Evolutionary conservation across 176 grass and related monocot species (phyloP).

Genomic region (Hsuehochloa calcarea): DNA sequence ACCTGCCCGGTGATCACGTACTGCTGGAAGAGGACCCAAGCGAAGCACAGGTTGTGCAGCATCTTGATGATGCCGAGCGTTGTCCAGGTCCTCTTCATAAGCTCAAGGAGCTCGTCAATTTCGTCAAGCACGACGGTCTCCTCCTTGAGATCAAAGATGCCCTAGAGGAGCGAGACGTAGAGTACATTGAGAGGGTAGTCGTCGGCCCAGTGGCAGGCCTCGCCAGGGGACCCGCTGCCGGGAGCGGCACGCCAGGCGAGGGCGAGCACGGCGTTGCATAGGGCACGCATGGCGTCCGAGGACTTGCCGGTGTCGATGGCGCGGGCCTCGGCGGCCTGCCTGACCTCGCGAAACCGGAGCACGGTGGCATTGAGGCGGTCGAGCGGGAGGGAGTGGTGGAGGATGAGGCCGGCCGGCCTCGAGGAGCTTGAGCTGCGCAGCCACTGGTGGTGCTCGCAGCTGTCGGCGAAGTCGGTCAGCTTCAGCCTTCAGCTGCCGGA

Average conservation of each 20-base stretch:
- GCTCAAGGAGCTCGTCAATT: constrained; percentile 84
- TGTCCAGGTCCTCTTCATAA: constrained; percentile 82
- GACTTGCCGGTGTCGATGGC: constrained; percentile 85
- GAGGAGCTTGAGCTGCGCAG: constrained; percentile 76
- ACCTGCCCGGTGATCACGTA: constrained; percentile 71
- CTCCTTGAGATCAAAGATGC: constrained; percentile 65
- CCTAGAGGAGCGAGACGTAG: constrained; percentile 69
- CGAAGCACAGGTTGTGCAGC: constrained; percentile 73
- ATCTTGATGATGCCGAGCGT: constrained; percentile 59
- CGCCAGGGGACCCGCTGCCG: neutral
- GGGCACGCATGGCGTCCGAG: constrained; percentile 57
- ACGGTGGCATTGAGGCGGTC: constrained; percentile 43
- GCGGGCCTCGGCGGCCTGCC: constrained; percentile 36
- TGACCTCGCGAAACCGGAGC: constrained; percentile 51
- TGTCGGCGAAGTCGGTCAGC: constrained; percentile 59
- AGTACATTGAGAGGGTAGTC: constrained; percentile 80
- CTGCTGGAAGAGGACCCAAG: constrained; percentile 83
- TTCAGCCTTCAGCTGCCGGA: constrained; percentile 90
- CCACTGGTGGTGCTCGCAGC: constrained; percentile 81
- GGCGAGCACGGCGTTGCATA: constrained; percentile 58
- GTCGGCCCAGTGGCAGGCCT: constrained; percentile 82
- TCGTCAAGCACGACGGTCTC: constrained; percentile 84
- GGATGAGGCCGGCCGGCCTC: constrained; percentile 67
- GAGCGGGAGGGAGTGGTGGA: constrained; percentile 45
- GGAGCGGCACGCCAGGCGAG: constrained; percentile 52